Percentiles rank a stretch among this genome's conserved stretches.
Evolutionary conservation across 257 asterid species (phyloP).

Genomic region (Ligustrum vulgare): DNA sequence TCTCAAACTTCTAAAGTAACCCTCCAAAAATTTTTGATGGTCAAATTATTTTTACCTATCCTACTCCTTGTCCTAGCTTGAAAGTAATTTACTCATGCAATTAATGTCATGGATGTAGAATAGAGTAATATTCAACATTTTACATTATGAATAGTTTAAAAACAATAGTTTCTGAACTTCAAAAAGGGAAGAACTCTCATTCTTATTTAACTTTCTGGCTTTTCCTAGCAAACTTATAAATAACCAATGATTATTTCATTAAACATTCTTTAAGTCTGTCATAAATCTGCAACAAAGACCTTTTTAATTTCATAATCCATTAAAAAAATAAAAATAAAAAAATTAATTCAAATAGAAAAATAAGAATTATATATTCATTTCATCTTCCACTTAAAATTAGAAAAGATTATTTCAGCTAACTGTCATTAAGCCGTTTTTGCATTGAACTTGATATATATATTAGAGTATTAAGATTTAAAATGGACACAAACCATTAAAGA

Average conservation of each 20-base stretch:
- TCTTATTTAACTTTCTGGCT: constrained; percentile 6
- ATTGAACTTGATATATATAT: background rate
- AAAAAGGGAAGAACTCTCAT: background rate
- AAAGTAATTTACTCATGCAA: background rate
- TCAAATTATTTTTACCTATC: background rate
- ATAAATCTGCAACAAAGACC: background rate
- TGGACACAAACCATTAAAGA: background rate
- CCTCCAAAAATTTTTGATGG: background rate
- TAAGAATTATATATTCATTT: background rate
- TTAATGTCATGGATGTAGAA: background rate
- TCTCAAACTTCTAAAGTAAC: background rate
- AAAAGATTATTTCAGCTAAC: background rate
- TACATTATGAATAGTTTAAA: background rate
- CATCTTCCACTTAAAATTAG: background rate
- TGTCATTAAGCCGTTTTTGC: background rate
- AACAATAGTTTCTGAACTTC: background rate
- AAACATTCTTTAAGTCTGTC: background rate
- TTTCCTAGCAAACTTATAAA: background rate
- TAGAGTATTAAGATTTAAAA: background rate
- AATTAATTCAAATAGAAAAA: background rate
- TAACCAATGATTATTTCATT: background rate
- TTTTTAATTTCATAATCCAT: background rate
- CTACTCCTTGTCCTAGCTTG: background rate
- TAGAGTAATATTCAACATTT: background rate
- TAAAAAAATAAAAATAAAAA: background rate